Evolutionary conservation across 306 rosid species (phyloP).

Genomic region (Alnus glutinosa): DNA sequence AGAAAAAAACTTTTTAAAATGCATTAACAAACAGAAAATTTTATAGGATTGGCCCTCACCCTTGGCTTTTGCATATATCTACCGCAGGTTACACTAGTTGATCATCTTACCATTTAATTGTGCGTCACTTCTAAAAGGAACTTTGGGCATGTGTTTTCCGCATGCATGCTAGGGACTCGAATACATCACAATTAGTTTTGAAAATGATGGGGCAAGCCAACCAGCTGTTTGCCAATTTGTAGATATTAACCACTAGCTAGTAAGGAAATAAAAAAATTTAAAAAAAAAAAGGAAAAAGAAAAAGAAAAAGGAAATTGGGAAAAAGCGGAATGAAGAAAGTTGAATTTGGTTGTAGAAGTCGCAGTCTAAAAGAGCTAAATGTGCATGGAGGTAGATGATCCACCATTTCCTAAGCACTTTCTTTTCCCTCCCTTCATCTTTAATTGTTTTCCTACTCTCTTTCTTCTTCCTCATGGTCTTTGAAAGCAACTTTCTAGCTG

Average conservation of each 20-base stretch:
- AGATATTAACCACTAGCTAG: not conserved
- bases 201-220: slow-evolving; percentile 28
- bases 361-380: not conserved
- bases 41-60: no score
- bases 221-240: not conserved
- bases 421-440: not conserved
- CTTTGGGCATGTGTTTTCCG: slow-evolving; percentile 10
- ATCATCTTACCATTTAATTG: not conserved
- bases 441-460: not conserved
- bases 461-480: not conserved
- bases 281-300: not conserved
- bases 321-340: not conserved
- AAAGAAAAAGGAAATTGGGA: no score
- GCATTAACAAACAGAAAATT: no score
- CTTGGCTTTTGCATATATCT: no score
- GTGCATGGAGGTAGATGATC: slow-evolving; percentile 19
- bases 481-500: slow-evolving; percentile 4
- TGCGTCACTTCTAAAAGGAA: not conserved
- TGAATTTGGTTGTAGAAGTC: slow-evolving; percentile 20
- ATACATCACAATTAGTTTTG: slow-evolving; percentile 13
- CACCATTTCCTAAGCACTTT: not conserved
- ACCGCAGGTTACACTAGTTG: not conserved
- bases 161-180: slow-evolving; percentile 10
- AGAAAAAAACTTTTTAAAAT: no score
- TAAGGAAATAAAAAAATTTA: no score